Conservation (phyloP, 208 protist species). For the Leishmania braziliensis region DNA sequence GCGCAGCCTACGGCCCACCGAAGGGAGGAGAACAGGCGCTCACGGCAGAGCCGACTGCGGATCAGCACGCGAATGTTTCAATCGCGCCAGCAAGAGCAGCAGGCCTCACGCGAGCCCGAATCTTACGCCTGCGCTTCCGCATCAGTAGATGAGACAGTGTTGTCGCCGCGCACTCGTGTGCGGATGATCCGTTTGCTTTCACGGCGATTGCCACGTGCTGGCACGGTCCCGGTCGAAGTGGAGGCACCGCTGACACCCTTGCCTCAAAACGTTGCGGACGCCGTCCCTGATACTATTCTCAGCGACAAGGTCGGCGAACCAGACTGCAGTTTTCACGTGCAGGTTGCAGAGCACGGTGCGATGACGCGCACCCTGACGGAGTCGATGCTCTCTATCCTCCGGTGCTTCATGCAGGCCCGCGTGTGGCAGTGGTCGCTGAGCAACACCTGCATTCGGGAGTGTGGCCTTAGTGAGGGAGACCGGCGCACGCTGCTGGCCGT, state of each 20-base stretch:
- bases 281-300: conserved; percentile 12
- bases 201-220: neutral
- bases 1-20: conserved; percentile 24
- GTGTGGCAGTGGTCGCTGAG: conserved; percentile 45
- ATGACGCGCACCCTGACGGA: conserved; percentile 20
- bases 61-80: conserved; percentile 24
- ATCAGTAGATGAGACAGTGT: neutral
- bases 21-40: conserved; percentile 24
- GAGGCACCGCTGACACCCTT: conserved; percentile 46
- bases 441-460: conserved; percentile 47
- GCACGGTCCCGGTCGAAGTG: neutral
- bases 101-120: neutral
- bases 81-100: neutral
- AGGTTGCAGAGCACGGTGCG: conserved; percentile 32
- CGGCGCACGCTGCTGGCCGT: conserved; percentile 20
- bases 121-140: neutral
- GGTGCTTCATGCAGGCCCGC: conserved; percentile 35
- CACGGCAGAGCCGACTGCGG: conserved; percentile 20
- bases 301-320: conserved; percentile 15
- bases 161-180: neutral
- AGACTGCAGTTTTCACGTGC: conserved; percentile 34
- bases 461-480: conserved; percentile 26
- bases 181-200: neutral
- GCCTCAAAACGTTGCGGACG: conserved; percentile 53
- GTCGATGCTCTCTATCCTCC: conserved; percentile 23